Evolutionary conservation across 2,329 filamentous ascomycete species (phyloP).

Genomic region (Xylaria sp.): DNA sequence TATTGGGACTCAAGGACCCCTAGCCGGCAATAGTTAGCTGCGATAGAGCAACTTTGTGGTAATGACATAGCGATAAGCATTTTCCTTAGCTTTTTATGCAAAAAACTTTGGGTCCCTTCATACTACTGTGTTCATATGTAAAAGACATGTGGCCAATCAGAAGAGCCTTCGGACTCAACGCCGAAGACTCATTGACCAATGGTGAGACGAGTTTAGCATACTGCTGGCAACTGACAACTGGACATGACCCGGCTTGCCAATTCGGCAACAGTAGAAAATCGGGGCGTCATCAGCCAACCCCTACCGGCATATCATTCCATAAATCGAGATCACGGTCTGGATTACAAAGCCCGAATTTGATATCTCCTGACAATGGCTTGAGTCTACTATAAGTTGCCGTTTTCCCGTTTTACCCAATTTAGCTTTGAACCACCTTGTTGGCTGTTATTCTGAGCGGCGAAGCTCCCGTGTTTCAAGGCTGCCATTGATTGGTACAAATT

Average conservation of each 20-base stretch:
- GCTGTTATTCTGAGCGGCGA: neutral
- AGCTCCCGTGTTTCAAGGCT: neutral
- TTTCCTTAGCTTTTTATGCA: neutral
- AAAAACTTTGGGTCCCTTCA: neutral
- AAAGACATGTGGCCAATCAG: neutral
- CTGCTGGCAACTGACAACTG: neutral
- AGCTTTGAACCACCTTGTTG: neutral
- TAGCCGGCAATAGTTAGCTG: neutral
- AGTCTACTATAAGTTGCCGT: neutral
- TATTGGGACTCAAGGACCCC: neutral
- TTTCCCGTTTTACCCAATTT: neutral
- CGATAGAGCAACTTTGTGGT: constrained; percentile 1
- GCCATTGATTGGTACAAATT: neutral
- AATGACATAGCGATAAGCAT: neutral
- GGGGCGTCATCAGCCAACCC: neutral
- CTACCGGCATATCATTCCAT: neutral
- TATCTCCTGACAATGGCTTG: neutral
- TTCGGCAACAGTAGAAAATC: neutral
- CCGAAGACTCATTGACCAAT: constrained; percentile 9
- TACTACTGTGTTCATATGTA: neutral
- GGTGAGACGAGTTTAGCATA: neutral
- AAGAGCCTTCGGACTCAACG: neutral
- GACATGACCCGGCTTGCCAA: neutral
- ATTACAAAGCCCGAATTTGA: neutral
- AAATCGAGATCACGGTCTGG: neutral